These are phyloP conservation scores for Angophora floribunda DNA, from an alignment of 345 rosid genomes.

Conservation along the genomic window DNA sequence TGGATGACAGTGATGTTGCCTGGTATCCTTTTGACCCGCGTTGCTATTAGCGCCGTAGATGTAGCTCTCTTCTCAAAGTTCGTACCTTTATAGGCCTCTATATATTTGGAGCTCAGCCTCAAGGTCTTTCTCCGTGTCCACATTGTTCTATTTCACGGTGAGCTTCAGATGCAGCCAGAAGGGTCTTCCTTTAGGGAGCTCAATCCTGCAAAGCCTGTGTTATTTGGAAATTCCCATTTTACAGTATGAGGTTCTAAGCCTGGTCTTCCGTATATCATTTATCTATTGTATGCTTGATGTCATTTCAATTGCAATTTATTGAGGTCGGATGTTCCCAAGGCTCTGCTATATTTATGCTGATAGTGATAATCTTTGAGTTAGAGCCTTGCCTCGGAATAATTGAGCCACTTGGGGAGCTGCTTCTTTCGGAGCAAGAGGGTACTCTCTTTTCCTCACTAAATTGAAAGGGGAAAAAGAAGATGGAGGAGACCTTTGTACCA, in stretches of 20 bases:
- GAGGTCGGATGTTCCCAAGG: neutral
- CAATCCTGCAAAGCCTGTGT: neutral
- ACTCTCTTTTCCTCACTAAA: neutral
- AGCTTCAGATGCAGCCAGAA: neutral
- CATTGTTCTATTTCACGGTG: slow-evolving; percentile 3
- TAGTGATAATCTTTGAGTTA: neutral
- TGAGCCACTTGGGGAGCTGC: neutral
- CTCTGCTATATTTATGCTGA: neutral
- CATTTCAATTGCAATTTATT: neutral
- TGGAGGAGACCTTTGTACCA: slow-evolving; percentile 91
- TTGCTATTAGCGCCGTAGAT: slow-evolving; percentile 12
- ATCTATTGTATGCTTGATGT: neutral
- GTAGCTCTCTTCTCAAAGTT: neutral
- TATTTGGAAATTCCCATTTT: neutral
- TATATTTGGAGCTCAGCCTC: slow-evolving; percentile 11
- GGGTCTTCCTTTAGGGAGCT: neutral
- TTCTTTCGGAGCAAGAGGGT: neutral
- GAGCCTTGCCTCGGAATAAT: neutral
- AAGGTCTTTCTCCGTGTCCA: slow-evolving; percentile 7
- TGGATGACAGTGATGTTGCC: slow-evolving; percentile 5
- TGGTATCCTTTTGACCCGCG: slow-evolving; percentile 4
- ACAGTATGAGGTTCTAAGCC: neutral
- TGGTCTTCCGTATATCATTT: neutral
- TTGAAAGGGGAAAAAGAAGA: neutral
- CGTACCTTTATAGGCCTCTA: neutral